These are phyloP conservation scores for Geotrichum cucujoidarum DNA, from an alignment of 1,139 yeast genomes.

Conservation along the genomic window DNA sequence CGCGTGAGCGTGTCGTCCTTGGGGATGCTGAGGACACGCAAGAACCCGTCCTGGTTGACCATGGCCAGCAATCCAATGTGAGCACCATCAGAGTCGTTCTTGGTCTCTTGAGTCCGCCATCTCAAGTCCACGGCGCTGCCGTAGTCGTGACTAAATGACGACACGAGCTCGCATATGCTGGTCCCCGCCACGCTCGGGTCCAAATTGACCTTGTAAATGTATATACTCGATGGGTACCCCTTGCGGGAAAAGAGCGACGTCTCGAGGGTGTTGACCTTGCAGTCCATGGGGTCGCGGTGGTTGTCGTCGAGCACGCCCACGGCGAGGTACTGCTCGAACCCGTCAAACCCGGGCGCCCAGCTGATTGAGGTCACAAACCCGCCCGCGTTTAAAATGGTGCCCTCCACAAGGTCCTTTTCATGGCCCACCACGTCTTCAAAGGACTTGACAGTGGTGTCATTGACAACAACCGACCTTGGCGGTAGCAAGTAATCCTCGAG, in stretches of 20 bases:
- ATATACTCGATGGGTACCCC: constrained; percentile 25
- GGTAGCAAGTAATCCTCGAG: constrained; percentile 8
- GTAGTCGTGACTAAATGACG: constrained; percentile 42
- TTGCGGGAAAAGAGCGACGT: constrained; percentile 24
- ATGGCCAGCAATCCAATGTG: constrained; percentile 49
- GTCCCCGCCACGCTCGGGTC: constrained; percentile 18
- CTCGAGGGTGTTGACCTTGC: constrained; percentile 20
- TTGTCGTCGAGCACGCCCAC: constrained; percentile 49
- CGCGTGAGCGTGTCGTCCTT: constrained; percentile 30
- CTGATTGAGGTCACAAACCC: constrained; percentile 27
- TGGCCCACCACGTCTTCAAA: constrained; percentile 6
- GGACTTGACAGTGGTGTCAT: constrained; percentile 3
- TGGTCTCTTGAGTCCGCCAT: constrained; percentile 45
- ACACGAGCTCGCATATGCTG: constrained; percentile 29
- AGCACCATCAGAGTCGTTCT: constrained; percentile 27
- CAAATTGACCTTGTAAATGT: constrained; percentile 23
- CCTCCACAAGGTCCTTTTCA: constrained; percentile 13
- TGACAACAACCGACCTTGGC: constrained; percentile 5
- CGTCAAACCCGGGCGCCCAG: constrained; percentile 33
- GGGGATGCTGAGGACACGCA: constrained; percentile 44
- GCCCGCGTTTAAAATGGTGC: constrained; percentile 29
- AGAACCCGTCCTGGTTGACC: constrained; percentile 58
- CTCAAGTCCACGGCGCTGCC: constrained; percentile 54
- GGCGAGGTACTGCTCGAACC: constrained; percentile 45
- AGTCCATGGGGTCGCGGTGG: constrained; percentile 40